A percentile compares a stretch with the other conserved stretches of the same genome.
Conservation (phyloP, 1,139 yeast genomes). For the Hemisphaericaspora subhashii region DNA sequence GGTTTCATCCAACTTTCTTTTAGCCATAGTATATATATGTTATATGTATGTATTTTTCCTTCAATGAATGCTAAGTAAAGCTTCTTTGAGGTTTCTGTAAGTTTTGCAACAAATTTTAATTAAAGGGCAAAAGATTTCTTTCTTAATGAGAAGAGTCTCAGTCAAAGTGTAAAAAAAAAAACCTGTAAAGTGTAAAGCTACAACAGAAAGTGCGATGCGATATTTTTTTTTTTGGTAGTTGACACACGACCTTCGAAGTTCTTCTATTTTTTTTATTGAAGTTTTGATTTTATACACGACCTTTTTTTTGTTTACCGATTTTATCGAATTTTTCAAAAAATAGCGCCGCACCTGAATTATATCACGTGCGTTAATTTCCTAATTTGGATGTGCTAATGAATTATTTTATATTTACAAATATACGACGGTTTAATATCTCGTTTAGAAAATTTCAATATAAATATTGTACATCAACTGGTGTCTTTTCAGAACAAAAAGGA, state of each 20-base stretch:
- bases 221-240: background rate
- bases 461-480: no score
- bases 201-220: background rate
- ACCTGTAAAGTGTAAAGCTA: background rate
- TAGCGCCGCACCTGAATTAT: background rate
- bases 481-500: no score
- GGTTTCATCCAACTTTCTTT: constrained; percentile 27
- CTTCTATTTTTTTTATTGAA: background rate
- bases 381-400: background rate
- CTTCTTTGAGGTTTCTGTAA: background rate
- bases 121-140: no score
- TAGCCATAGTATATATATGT: constrained; percentile 23
- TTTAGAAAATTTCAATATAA: no score
- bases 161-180: background rate
- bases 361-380: constrained; percentile 2
- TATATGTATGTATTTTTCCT: background rate
- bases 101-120: background rate
- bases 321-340: background rate
- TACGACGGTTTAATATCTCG: no score
- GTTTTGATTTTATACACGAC: constrained; percentile 1
- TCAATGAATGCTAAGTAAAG: constrained; percentile 1
- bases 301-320: no score
- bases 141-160: no score
- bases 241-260: constrained; percentile 1
- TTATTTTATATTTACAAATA: no score